These are phyloP conservation scores for Diutina ranongensis DNA, from an alignment of 1,139 yeast genomes.

Conservation along the genomic window DNA sequence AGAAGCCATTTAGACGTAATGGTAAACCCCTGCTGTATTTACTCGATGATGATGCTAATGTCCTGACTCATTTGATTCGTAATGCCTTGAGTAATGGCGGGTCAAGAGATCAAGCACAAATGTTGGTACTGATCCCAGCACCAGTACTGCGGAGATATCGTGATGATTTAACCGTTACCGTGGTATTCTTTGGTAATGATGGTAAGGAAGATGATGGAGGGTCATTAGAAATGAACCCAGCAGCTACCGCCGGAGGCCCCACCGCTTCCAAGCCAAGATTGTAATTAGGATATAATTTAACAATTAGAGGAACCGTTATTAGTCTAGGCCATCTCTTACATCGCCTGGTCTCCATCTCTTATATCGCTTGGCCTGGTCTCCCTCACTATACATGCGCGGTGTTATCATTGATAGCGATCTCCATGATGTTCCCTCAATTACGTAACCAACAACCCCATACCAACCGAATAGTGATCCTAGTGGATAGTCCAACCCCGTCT, in stretches of 20 bases:
- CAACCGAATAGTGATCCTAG: neutral
- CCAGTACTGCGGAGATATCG: conserved; percentile 88
- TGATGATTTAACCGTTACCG: conserved; percentile 93
- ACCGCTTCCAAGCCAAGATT: conserved; percentile 22
- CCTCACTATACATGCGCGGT: too few species aligned
- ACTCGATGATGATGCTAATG: conserved; percentile 76
- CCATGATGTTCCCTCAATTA: neutral
- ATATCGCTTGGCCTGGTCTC: too few species aligned
- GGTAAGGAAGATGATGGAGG: conserved; percentile 41
- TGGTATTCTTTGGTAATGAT: conserved; percentile 58
- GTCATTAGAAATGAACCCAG: conserved; percentile 38
- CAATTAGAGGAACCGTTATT: too few species aligned
- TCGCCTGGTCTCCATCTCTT: too few species aligned
- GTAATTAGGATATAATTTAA: too few species aligned
- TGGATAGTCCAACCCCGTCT: neutral
- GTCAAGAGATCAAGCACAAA: conserved; percentile 72
- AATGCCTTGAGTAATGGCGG: conserved; percentile 91
- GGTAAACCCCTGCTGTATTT: conserved; percentile 29
- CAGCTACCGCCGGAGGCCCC: conserved; percentile 48
- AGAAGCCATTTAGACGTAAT: conserved; percentile 34
- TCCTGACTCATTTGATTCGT: conserved; percentile 84
- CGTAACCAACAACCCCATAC: neutral
- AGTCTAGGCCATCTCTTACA: too few species aligned
- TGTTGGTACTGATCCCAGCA: conserved; percentile 85
- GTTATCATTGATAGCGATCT: too few species aligned